Evolutionary conservation across 208 protist genomes (phyloP).

Genomic region (Leptomonas seymouri): DNA sequence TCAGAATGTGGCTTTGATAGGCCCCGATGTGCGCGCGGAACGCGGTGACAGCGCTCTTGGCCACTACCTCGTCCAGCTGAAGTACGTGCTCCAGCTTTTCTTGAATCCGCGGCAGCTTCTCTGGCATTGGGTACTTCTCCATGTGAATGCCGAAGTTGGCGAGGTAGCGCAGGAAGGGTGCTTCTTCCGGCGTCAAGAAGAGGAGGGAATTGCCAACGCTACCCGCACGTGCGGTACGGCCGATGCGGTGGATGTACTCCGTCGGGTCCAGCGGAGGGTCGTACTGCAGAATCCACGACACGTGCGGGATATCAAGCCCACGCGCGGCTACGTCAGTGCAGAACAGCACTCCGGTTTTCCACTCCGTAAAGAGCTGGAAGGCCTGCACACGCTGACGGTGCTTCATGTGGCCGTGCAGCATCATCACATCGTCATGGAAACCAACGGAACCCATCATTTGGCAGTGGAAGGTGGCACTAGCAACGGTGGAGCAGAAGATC

Average conservation of each 20-base stretch:
- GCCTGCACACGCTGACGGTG: conserved; percentile 93
- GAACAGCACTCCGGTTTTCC: conserved; percentile 91
- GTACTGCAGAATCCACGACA: conserved; percentile 98
- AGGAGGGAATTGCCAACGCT: conserved; percentile 92
- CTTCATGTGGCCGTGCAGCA: conserved; percentile 96
- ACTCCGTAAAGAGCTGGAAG: conserved; percentile 90
- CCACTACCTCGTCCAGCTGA: conserved; percentile 85
- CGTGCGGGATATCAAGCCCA: conserved; percentile 95
- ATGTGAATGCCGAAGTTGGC: conserved; percentile 79
- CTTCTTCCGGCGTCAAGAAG: conserved; percentile 93
- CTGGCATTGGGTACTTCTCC: conserved; percentile 73
- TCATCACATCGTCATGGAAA: conserved; percentile 96
- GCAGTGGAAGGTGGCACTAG: conserved; percentile 97
- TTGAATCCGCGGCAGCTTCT: conserved; percentile 75
- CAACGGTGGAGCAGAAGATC: conserved; percentile 98
- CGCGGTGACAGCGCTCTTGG: conserved; percentile 90
- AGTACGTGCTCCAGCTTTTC: conserved; percentile 90
- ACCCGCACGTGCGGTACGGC: conserved; percentile 95
- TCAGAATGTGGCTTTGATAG: conserved; percentile 94
- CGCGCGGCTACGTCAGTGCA: conserved; percentile 96
- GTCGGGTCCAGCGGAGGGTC: conserved; percentile 96
- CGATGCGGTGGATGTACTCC: conserved; percentile 97
- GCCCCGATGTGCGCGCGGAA: conserved; percentile 92
- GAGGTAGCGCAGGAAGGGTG: conserved; percentile 89
- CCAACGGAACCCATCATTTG: conserved; percentile 99